Evolutionary conservation across 2,329 filamentous ascomycete genomes (phyloP).

Genomic region (Ophiosphaerella herpotricha): DNA sequence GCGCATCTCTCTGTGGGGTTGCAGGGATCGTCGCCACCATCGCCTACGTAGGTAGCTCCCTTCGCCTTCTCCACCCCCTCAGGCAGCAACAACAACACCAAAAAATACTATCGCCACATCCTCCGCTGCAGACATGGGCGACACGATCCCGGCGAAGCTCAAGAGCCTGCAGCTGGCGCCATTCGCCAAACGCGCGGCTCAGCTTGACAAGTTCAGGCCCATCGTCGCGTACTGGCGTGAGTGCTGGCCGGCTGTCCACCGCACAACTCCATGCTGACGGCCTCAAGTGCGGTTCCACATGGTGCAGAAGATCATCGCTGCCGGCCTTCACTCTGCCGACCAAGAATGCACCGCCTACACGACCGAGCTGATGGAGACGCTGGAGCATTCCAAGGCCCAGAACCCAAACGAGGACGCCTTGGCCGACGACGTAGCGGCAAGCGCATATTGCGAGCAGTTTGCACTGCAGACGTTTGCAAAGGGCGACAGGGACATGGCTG

Average conservation of each 20-base stretch:
- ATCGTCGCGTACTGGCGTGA: conserved; percentile 94
- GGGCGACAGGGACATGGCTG: conserved; percentile 79
- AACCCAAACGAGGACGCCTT: conserved; percentile 81
- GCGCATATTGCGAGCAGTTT: conserved; percentile 94
- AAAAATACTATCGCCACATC: background rate
- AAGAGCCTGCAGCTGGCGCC: conserved; percentile 81
- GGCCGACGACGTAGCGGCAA: conserved; percentile 80
- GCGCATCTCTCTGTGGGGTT: conserved; percentile 1
- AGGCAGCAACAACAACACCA: background rate
- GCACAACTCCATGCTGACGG: conserved; percentile 17
- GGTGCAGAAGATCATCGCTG: conserved; percentile 85
- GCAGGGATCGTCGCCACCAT: conserved; percentile 1
- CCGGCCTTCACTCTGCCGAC: conserved; percentile 76
- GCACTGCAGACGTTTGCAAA: conserved; percentile 84
- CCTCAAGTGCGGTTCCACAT: conserved; percentile 62
- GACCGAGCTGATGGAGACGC: conserved; percentile 82
- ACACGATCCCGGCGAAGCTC: conserved; percentile 70
- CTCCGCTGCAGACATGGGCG: conserved; percentile 63
- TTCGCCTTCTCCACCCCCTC: no score
- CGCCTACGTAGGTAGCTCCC: no score
- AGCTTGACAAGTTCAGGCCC: conserved; percentile 82
- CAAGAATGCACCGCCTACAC: conserved; percentile 82
- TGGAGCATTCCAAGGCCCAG: conserved; percentile 79
- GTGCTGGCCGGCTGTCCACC: conserved; percentile 41
- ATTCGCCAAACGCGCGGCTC: conserved; percentile 80